Percentiles rank a stretch among this genome's conserved stretches.
Conservation (phyloP, 495 filamentous ascomycete species). For the Penicillium herquei region DNA sequence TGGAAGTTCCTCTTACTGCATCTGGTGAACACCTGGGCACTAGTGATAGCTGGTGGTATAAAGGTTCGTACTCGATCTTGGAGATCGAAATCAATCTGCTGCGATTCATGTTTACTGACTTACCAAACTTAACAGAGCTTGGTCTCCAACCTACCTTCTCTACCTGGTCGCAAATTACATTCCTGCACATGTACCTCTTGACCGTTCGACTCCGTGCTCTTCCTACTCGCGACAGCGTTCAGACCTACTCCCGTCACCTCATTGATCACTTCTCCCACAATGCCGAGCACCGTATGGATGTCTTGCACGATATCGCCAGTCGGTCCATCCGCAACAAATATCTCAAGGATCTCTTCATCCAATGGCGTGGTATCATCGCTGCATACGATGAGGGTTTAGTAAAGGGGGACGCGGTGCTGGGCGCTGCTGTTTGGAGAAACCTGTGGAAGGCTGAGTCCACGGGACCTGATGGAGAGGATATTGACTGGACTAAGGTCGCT, state of each 20-base stretch:
- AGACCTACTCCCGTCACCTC: constrained; percentile 69
- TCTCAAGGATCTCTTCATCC: constrained; percentile 86
- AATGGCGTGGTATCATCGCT: constrained; percentile 82
- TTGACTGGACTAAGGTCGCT: constrained; percentile 70
- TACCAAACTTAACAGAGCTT: constrained; percentile 39
- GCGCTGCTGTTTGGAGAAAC: constrained; percentile 90
- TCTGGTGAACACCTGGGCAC: constrained; percentile 77
- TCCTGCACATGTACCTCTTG: constrained; percentile 92
- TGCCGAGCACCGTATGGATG: constrained; percentile 82
- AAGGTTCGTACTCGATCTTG: constrained; percentile 46
- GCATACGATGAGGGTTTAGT: constrained; percentile 86
- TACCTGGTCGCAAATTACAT: constrained; percentile 93
- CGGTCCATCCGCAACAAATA: constrained; percentile 72
- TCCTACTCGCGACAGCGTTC: constrained; percentile 54
- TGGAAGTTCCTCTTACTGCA: constrained; percentile 59
- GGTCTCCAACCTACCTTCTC: constrained; percentile 79
- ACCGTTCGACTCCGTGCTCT: constrained; percentile 81
- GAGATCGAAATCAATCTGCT: not conserved
- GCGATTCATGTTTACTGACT: not conserved
- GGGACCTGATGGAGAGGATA: constrained; percentile 46
- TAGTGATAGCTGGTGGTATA: constrained; percentile 78
- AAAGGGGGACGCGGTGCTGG: constrained; percentile 81
- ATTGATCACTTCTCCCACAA: constrained; percentile 93
- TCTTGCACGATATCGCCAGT: constrained; percentile 64
- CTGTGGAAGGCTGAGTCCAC: constrained; percentile 67